phyloP scores from a whole-genome alignment of 805 yeast genomes.

The Kodamaea leandrae region DNA sequence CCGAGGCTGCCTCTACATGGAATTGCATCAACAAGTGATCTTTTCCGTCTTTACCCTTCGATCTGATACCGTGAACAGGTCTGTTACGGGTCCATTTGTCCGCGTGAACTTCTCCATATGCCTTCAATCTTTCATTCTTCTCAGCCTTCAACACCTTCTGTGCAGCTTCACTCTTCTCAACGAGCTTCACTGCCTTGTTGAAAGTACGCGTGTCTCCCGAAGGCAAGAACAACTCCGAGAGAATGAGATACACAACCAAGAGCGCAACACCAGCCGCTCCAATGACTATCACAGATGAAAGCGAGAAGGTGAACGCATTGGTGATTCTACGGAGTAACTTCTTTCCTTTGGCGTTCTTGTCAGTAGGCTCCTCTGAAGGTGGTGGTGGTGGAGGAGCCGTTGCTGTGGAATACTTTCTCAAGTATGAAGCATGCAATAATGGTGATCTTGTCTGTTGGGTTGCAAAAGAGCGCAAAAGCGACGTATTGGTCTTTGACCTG shows the following conservation, averaged over 20 bases:
- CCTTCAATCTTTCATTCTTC: slow-evolving; percentile 64
- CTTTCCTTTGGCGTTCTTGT: slow-evolving; percentile 39
- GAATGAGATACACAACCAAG: slow-evolving; percentile 68
- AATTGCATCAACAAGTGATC: slow-evolving; percentile 83
- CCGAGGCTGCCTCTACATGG: slow-evolving; percentile 70
- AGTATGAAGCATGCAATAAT: neutral
- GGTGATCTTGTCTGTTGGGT: neutral
- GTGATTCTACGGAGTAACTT: slow-evolving; percentile 47
- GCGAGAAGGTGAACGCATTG: slow-evolving; percentile 58
- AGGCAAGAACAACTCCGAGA: slow-evolving; percentile 81
- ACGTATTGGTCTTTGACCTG: neutral
- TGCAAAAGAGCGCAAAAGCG: slow-evolving; percentile 1
- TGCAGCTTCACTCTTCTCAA: slow-evolving; percentile 65
- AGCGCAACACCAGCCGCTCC: slow-evolving; percentile 69
- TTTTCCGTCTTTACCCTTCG: slow-evolving; percentile 70
- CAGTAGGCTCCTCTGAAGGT: slow-evolving; percentile 35
- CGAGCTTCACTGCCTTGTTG: slow-evolving; percentile 76
- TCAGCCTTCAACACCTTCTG: slow-evolving; percentile 55
- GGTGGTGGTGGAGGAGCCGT: slow-evolving; percentile 24
- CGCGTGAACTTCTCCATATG: slow-evolving; percentile 67
- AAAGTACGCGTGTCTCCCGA: slow-evolving; percentile 90
- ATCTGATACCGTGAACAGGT: slow-evolving; percentile 69
- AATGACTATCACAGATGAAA: slow-evolving; percentile 59
- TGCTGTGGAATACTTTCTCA: slow-evolving; percentile 6
- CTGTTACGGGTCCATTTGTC: slow-evolving; percentile 88